phyloP scores from a whole-genome alignment of 2,329 filamentous ascomycete genomes.

The Monosporascus cannonballus region DNA sequence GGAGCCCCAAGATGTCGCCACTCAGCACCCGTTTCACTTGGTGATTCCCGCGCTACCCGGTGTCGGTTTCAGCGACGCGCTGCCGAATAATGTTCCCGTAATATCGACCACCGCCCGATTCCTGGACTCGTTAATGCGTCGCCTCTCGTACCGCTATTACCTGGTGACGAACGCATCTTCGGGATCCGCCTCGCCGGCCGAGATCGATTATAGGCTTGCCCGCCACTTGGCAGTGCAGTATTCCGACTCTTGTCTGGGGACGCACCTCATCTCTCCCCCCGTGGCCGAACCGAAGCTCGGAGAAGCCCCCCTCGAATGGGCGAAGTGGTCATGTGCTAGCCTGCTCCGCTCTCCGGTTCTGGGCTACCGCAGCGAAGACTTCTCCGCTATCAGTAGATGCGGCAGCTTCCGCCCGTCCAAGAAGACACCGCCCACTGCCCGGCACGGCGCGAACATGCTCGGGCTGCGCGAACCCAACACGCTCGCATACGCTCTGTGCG shows the following conservation, averaged over 20 bases:
- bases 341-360: conserved; percentile 42
- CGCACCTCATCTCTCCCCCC: conserved; percentile 55
- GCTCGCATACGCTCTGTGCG: conserved; percentile 53
- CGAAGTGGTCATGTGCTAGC: conserved; percentile 50
- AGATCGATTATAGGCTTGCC: conserved; percentile 46
- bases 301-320: conserved; percentile 40
- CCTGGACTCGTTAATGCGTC: conserved; percentile 53
- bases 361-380: conserved; percentile 50
- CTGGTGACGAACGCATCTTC: conserved; percentile 50
- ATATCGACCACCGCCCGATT: conserved; percentile 47
- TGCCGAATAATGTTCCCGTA: conserved; percentile 43
- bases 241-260: conserved; percentile 46
- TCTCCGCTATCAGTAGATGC: conserved; percentile 33
- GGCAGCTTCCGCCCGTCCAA: conserved; percentile 10
- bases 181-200: conserved; percentile 36
- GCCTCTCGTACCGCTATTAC: conserved; percentile 53
- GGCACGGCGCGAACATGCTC: conserved; percentile 24
- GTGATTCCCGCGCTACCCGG: conserved; percentile 61
- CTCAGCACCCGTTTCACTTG: conserved; percentile 54
- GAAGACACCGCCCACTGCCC: conserved; percentile 10
- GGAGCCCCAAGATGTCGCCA: conserved; percentile 40
- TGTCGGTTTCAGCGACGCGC: conserved; percentile 60
- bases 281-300: conserved; percentile 42
- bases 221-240: conserved; percentile 42
- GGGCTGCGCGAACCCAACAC: conserved; percentile 44